These are phyloP conservation scores for Fusarium sp. DNA, from an alignment of 2,329 filamentous ascomycete genomes.

Conservation along the genomic window DNA sequence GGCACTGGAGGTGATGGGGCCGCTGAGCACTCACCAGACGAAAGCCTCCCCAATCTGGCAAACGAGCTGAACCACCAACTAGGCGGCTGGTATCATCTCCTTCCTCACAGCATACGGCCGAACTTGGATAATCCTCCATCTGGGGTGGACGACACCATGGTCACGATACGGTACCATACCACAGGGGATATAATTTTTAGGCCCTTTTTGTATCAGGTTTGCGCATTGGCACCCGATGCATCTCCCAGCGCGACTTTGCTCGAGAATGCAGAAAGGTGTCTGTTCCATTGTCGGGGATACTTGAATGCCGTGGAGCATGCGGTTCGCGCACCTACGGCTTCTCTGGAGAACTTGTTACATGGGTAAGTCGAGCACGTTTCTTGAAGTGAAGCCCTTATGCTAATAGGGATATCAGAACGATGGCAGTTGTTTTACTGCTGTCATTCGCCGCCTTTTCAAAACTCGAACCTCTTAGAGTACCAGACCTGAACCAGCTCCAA, in stretches of 20 bases:
- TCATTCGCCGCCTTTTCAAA: slow-evolving; percentile 33
- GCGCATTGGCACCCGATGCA: not conserved
- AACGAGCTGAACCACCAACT: slow-evolving; percentile 33
- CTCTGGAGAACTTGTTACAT: slow-evolving; percentile 29
- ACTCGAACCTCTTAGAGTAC: slow-evolving; percentile 17
- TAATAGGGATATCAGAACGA: slow-evolving; percentile 13
- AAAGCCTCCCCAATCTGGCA: slow-evolving; percentile 19
- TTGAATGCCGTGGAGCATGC: slow-evolving; percentile 28
- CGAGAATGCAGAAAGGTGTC: slow-evolving; percentile 30
- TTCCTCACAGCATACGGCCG: slow-evolving; percentile 29
- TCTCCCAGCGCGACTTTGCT: slow-evolving; percentile 9
- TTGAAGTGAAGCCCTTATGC: accelerated
- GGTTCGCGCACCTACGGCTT: slow-evolving; percentile 15
- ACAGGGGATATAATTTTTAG: slow-evolving; percentile 32
- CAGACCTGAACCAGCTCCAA: slow-evolving; percentile 28
- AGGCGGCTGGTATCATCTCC: slow-evolving; percentile 32
- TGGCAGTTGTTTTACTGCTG: slow-evolving; percentile 27
- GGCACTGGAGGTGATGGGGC: slow-evolving; percentile 5
- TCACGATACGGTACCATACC: slow-evolving; percentile 31
- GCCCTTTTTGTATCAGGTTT: slow-evolving; percentile 31
- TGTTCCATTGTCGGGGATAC: slow-evolving; percentile 28
- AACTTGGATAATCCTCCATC: slow-evolving; percentile 12
- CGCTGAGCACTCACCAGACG: slow-evolving; percentile 3
- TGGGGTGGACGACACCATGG: slow-evolving; percentile 29
- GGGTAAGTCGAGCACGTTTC: not conserved